These are phyloP conservation scores for Fusarium guadeloupense DNA, from an alignment of 2,329 filamentous ascomycete genomes.

Conservation along the genomic window DNA sequence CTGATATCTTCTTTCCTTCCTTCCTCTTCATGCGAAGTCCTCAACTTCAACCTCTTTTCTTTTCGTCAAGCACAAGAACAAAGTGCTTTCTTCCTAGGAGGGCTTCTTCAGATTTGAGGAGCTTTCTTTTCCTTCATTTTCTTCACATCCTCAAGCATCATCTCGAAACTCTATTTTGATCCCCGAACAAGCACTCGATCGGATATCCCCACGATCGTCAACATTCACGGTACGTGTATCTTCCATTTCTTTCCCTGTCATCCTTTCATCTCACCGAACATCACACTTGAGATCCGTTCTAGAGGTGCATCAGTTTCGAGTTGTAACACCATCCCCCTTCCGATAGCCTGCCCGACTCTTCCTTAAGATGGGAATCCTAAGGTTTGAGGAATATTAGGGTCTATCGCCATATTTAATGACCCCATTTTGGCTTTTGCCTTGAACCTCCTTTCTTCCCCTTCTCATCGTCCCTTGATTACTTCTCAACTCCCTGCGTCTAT, in stretches of 20 bases:
- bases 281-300: not conserved
- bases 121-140: not conserved
- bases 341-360: not conserved
- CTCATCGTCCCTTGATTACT: not conserved
- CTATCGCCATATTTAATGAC: not conserved
- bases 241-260: not conserved
- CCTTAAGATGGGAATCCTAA: not conserved
- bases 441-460: not conserved
- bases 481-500: not conserved
- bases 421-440: not conserved
- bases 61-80: not conserved
- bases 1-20: not conserved
- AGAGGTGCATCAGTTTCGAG: not conserved
- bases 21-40: not conserved
- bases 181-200: not conserved
- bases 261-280: not conserved
- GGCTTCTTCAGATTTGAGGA: not conserved
- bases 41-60: conserved; percentile 6
- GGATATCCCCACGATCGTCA: not conserved
- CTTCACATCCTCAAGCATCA: not conserved
- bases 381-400: not conserved
- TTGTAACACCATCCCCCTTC: not conserved
- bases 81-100: not conserved
- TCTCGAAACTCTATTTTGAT: not conserved
- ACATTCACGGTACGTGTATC: conserved; percentile 8